Conservation (phyloP, 805 yeast genomes). For the Saccharomyces mikatae region DNA sequence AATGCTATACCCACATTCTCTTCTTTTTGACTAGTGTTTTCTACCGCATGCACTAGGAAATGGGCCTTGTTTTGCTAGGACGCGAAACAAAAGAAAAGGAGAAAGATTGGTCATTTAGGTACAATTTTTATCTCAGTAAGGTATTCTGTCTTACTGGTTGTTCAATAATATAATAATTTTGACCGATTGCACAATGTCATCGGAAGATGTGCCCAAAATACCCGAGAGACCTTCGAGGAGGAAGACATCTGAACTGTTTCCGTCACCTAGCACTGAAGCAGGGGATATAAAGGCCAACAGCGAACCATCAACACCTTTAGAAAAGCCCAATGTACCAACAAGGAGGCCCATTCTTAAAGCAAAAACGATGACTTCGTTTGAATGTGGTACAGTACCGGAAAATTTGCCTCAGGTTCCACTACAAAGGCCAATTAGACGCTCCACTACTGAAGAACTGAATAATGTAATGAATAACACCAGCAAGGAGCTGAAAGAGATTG, state of each 20-base stretch:
- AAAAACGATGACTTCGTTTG: constrained; percentile 1
- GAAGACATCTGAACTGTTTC: not conserved
- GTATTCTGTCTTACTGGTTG: not conserved
- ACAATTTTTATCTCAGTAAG: not conserved
- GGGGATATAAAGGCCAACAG: constrained; percentile 17
- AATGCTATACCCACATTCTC: not conserved
- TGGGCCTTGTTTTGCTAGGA: not conserved
- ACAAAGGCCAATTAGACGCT: constrained; percentile 7
- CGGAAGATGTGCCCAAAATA: constrained; percentile 18
- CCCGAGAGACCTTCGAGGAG: constrained; percentile 27
- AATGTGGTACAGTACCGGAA: not conserved
- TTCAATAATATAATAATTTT: not conserved
- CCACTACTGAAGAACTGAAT: constrained; percentile 10
- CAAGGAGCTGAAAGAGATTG: constrained; percentile 10
- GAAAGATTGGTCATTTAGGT: not conserved
- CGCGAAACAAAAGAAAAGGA: not conserved
- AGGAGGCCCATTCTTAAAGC: constrained; percentile 6
- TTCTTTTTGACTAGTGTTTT: not conserved
- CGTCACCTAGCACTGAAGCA: constrained; percentile 1
- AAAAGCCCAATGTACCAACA: constrained; percentile 5
- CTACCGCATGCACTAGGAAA: not conserved
- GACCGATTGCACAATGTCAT: constrained; percentile 6
- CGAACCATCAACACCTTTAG: constrained; percentile 6
- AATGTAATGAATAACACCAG: constrained; percentile 5
- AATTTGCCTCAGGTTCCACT: constrained; percentile 4